Base-by-base conservation (phyloP, 2,329 filamentous ascomycete genomes). In the Incumbomyces lentus region DNA sequence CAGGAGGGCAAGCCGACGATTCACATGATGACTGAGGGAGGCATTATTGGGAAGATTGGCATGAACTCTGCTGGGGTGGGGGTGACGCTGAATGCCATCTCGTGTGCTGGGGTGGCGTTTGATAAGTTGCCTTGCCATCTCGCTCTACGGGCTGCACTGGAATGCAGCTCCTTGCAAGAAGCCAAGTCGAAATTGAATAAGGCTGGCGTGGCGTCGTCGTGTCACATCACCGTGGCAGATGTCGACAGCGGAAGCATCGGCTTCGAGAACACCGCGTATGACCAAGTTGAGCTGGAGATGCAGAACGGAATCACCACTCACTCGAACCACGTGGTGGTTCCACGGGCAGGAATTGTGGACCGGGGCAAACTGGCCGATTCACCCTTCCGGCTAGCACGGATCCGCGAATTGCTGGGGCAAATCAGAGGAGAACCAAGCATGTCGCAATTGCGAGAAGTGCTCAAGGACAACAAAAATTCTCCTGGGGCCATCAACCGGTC, bases 1-100 rank as follows among this genome's bases (percentile, higher is more conserved):
- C 68, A 72, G 50, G 22, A 47, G 1, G 50, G 51, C 8, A 72
- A 72, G 44, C 72, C 73, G 1, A 64, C 61, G 1, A 73, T 77
- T 53, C 59, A 71, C 35, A 75, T 76, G 66, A 65, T 78, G 46
- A 77, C 74, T 2, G 75, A 78, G 56, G 75, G 71, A 1, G 75
- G 75, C 6, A 66, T 78, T 13, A 72, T 78, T 42, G 74, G 74
- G 13, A 79, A 79, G 55, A 77, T 80, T 36, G 76, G 76, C 1
- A 59, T 79, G 49, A 79, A 79, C 55, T 65, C 60, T 37, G 52
- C 58, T 1, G 73, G 75, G 2, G 73, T 80, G 0, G 75, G 74
- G 1, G 72, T 75, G 0, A 70, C 69, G 19, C 63, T 79, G 39
- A 80, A 79, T 55, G 76, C 76, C 2, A 73, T 79, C 50, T 64